These are phyloP conservation scores for Neurospora sp. DNA, from an alignment of 495 filamentous ascomycete genomes.

Conservation along the genomic window DNA sequence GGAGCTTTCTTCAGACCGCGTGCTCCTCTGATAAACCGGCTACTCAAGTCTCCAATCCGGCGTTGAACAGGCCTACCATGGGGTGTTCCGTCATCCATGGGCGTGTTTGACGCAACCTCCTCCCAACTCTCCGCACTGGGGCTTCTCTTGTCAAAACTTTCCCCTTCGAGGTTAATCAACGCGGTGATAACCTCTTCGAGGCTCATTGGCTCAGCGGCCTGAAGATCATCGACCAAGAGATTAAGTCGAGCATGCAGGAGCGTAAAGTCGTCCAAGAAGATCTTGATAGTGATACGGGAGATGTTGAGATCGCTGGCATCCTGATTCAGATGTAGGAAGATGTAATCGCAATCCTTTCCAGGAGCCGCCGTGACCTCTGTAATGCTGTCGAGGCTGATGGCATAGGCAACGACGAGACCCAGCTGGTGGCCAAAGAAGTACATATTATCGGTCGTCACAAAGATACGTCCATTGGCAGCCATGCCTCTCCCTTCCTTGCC, in stretches of 20 bases:
- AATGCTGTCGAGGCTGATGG: slow-evolving; percentile 60
- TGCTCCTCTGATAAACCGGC: slow-evolving; percentile 32
- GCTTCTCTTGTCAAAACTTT: slow-evolving; percentile 45
- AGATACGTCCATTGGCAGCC: slow-evolving; percentile 63
- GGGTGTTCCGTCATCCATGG: slow-evolving; percentile 46
- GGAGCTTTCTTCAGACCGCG: slow-evolving; percentile 41
- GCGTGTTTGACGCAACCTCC: slow-evolving; percentile 58
- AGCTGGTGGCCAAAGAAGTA: slow-evolving; percentile 95
- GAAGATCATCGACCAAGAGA: slow-evolving; percentile 67
- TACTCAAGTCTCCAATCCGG: slow-evolving; percentile 39
- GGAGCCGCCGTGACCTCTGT: slow-evolving; percentile 82
- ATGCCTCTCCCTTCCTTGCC: slow-evolving; percentile 26
- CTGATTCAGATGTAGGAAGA: slow-evolving; percentile 74
- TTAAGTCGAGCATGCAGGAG: slow-evolving; percentile 77
- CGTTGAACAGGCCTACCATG: slow-evolving; percentile 30
- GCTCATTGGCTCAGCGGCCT: slow-evolving; percentile 52
- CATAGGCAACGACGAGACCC: slow-evolving; percentile 79
- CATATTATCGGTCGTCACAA: slow-evolving; percentile 73
- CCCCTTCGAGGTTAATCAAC: slow-evolving; percentile 50
- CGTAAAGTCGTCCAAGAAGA: slow-evolving; percentile 78
- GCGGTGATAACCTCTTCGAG: slow-evolving; percentile 36
- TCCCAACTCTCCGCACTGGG: slow-evolving; percentile 91
- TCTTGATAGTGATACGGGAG: slow-evolving; percentile 73
- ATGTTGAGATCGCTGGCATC: slow-evolving; percentile 49
- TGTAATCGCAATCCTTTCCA: slow-evolving; percentile 84